phyloP scores from a whole-genome alignment of 257 asterid genomes.

The Forsythia suspensa region DNA sequence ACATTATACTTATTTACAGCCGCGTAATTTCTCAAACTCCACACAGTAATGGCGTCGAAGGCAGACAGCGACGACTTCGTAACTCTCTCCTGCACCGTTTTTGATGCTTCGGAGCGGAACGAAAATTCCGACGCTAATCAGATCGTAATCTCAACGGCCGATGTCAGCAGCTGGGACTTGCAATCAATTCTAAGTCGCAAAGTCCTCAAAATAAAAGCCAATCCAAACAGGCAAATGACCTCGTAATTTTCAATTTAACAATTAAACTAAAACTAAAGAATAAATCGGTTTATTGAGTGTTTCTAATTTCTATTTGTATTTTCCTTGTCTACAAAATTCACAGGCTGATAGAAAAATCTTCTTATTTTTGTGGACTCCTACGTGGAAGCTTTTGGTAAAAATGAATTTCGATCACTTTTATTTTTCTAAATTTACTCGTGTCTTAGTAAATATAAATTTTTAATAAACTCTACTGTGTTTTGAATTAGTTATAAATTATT shows the following conservation, averaged over 20 bases:
- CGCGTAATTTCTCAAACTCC: too few relatives aligned
- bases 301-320: background rate
- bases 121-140: constrained; percentile 29
- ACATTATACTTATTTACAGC: too few relatives aligned
- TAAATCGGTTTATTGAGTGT: background rate
- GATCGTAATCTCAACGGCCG: constrained; percentile 54
- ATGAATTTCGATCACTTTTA: background rate
- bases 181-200: constrained; percentile 44
- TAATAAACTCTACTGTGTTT: background rate
- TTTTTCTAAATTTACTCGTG: background rate
- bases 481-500: background rate
- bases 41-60: constrained; percentile 38
- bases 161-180: constrained; percentile 58
- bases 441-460: background rate
- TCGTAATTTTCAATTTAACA: background rate
- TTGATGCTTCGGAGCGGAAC: constrained; percentile 6
- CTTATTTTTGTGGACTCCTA: constrained; percentile 76
- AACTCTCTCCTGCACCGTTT: constrained; percentile 48
- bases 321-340: background rate
- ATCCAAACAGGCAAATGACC: constrained; percentile 46
- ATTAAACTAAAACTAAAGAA: background rate
- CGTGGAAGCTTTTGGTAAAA: constrained; percentile 72
- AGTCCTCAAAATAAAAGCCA: constrained; percentile 45
- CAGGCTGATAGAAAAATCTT: constrained; percentile 67
- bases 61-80: constrained; percentile 27